A percentile compares a stretch with the other conserved stretches of the same genome.
Evolutionary conservation across 345 rosid genomes (phyloP).

Genomic region (Erucastrum elatum): DNA sequence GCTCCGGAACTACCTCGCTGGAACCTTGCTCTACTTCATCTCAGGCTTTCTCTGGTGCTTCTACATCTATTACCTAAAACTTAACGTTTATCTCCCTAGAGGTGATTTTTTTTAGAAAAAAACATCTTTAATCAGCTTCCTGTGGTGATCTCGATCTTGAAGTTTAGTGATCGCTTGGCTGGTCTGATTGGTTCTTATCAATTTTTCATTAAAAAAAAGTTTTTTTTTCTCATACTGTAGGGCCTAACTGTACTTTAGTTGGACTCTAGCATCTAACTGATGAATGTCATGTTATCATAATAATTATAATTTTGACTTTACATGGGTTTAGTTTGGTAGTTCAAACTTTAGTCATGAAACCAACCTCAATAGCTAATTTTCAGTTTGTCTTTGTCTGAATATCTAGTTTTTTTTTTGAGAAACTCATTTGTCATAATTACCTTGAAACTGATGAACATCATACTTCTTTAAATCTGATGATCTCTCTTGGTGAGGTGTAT

Average conservation of each 20-base stretch:
- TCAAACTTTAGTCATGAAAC: background rate
- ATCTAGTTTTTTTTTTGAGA: background rate
- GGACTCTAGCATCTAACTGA: background rate
- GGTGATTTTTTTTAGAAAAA: constrained; percentile 35
- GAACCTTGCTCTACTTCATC: constrained; percentile 64
- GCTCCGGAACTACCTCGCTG: constrained; percentile 88
- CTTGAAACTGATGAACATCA: background rate
- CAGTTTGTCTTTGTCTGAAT: background rate
- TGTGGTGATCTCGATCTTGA: background rate
- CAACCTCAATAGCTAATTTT: background rate
- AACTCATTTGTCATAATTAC: background rate
- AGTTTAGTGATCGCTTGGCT: background rate
- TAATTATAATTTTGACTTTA: background rate
- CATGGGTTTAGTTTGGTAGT: constrained; percentile 6
- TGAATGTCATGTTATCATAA: background rate
- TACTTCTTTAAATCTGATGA: background rate
- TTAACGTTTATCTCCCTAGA: constrained; percentile 75
- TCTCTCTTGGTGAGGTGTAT: background rate
- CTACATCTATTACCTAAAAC: constrained; percentile 78
- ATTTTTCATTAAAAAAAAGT: background rate
- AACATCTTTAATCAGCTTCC: background rate
- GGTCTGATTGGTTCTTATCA: background rate
- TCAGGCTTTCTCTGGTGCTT: constrained; percentile 91
- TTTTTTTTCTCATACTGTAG: background rate
- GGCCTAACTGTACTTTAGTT: background rate